Percentiles rank a stretch among this genome's conserved stretches.
These are phyloP conservation scores for Podosphaera xanthii DNA, from an alignment of 2,329 filamentous ascomycete species.

Conservation along the genomic window DNA sequence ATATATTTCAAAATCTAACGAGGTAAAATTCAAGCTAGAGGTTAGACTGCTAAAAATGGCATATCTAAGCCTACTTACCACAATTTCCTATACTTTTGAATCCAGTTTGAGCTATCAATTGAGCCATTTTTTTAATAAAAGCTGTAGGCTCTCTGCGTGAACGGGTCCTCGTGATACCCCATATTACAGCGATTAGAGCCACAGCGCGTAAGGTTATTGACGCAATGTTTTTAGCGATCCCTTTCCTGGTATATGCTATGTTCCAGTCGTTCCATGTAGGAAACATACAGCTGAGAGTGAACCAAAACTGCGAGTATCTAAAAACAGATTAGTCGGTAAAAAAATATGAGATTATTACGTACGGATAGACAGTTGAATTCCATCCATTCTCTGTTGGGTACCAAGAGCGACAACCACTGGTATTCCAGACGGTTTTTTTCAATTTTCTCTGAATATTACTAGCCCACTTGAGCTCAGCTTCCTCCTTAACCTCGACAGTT, in stretches of 20 bases:
- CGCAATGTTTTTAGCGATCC: conserved; percentile 16
- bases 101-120: neutral
- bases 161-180: neutral
- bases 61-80: neutral
- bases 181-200: neutral
- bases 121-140: neutral
- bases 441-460: conserved; percentile 27
- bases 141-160: neutral
- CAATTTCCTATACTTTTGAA: neutral
- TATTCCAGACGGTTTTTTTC: conserved; percentile 28
- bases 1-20: too few relatives aligned
- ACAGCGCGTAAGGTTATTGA: neutral
- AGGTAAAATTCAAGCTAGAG: too few relatives aligned
- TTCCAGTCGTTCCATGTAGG: conserved; percentile 31
- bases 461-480: conserved; percentile 26
- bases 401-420: conserved; percentile 17
- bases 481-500: conserved; percentile 22
- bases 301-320: conserved; percentile 28
- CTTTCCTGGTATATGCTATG: conserved; percentile 26
- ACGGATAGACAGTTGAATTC: conserved; percentile 26
- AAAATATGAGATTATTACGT: neutral
- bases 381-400: conserved; percentile 20
- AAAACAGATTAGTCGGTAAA: conserved; percentile 4
- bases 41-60: too few relatives aligned
- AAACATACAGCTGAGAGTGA: conserved; percentile 26